A percentile compares a stretch with the other conserved stretches of the same genome.
phyloP scores from a whole-genome alignment of 495 filamentous ascomycete species.

The Aspergillus sclerotiicarbonarius region DNA sequence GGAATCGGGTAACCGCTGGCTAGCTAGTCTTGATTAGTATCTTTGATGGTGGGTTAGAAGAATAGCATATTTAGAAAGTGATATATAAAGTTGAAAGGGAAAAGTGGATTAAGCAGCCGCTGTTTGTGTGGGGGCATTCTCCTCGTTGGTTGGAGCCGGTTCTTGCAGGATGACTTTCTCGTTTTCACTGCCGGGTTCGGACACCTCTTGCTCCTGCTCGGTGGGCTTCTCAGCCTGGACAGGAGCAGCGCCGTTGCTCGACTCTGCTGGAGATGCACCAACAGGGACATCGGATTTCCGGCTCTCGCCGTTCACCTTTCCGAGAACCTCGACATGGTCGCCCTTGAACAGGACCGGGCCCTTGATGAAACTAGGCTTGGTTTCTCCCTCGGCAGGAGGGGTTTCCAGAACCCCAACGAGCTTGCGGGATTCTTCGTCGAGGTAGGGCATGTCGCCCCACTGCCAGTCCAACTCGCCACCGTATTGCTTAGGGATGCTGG shows the following conservation, averaged over 20 bases:
- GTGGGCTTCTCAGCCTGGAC: not conserved
- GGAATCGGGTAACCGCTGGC: too few relatives aligned
- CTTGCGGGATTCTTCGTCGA: slow-evolving; percentile 59
- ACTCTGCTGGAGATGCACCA: not conserved
- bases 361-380: slow-evolving; percentile 34
- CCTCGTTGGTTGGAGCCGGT: not conserved
- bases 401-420: slow-evolving; percentile 41
- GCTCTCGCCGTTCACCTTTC: slow-evolving; percentile 40
- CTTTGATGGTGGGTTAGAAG: too few relatives aligned
- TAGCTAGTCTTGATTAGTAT: too few relatives aligned
- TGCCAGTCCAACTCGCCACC: slow-evolving; percentile 79
- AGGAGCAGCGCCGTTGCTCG: slow-evolving; percentile 1
- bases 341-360: slow-evolving; percentile 43
- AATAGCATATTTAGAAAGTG: too few relatives aligned
- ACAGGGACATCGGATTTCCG: slow-evolving; percentile 36
- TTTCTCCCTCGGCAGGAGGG: slow-evolving; percentile 27
- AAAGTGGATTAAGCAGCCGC: not conserved
- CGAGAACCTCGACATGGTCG: slow-evolving; percentile 38
- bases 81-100: not conserved
- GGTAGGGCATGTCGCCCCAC: slow-evolving; percentile 67
- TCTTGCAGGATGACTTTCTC: too few relatives aligned
- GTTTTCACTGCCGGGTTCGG: not conserved
- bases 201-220: not conserved
- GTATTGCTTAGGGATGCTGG: slow-evolving; percentile 79
- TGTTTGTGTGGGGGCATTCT: not conserved